Evolutionary conservation across 2,329 filamentous ascomycete species (phyloP), one percentile per base, ranked within the genome.

Genomic region (Diplodia sapinea): DNA sequence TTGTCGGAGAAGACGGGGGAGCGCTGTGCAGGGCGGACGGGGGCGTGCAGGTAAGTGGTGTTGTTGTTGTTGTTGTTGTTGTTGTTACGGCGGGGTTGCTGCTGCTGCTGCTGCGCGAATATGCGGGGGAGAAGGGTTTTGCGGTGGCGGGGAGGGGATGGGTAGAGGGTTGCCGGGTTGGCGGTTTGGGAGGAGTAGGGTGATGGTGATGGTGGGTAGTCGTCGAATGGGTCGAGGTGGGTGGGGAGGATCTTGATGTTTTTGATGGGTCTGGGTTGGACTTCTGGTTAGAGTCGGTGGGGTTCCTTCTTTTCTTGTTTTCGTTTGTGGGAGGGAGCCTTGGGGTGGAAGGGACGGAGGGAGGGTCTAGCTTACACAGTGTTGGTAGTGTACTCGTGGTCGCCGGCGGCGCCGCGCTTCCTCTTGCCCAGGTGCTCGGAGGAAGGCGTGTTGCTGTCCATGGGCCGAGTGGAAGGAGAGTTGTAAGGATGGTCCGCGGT

Each of bases 401-500:
- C 65, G 29, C 43, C 65, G 26, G 31, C 29, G n/a, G 63, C 38
- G n/a, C 50, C 49, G 40, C 65, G 43, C n/a, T 67, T 67, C 13
- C 65, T 43, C 47, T 67, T 67, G 31, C 65, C 65, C 9, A 67
- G 43, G 20, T 40, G 17, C 43, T 62, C 65, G 36, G 55, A 17
- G 7, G 65, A 33, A 23, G 43, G 54, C 47, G 31, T 47, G 9
- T 38, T 29, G 38, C 26, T 26, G 20, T 23, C n/a, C 13, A 23
- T 36, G 33, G 47, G 23, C 38, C 49, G 56, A 3, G 33, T 50
- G 4, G 43, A 23, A 29, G 43, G 43, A 33, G 40, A 49, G 57
- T 50, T 9, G 47, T 36, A 31, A 36, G 49, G 33, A n/a, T 51
- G 61, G 47, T 20, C 61, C 23, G 23, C 23, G 23, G 23, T 26